Conservation (phyloP, 768 basidiomycete species). For the Mycena venus region DNA sequence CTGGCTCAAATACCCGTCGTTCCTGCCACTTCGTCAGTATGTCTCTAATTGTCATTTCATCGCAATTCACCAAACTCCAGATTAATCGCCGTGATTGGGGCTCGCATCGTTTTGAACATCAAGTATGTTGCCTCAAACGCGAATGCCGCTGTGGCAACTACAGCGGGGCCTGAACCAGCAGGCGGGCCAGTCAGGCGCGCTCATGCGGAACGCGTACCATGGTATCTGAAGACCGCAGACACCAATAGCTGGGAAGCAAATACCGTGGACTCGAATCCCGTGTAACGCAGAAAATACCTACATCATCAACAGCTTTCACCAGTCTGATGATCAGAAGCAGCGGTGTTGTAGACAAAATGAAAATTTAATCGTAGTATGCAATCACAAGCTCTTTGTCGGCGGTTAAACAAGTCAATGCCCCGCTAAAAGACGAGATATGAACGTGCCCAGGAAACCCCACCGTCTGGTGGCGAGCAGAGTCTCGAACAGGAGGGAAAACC, state of each 20-base stretch:
- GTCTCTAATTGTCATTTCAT: background rate
- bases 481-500: background rate
- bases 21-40: conserved; percentile 10
- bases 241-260: background rate
- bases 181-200: background rate
- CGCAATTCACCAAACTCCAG: background rate
- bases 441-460: background rate
- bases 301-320: too few species aligned
- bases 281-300: too few species aligned
- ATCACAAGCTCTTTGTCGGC: background rate
- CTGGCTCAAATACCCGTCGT: conserved; percentile 17
- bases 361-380: background rate
- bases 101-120: conserved; percentile 10
- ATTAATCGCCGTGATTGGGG: conserved; percentile 19
- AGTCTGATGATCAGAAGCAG: too few species aligned
- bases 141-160: background rate
- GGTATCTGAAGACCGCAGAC: conserved; percentile 7
- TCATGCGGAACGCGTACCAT: background rate
- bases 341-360: too few species aligned
- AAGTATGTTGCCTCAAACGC: background rate
- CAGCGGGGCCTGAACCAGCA: background rate
- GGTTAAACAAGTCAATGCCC: background rate
- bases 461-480: background rate
- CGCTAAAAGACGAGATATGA: background rate
- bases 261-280: background rate